Conservation (phyloP, 768 basidiomycete genomes). For the Mrakia gelida region DNA sequence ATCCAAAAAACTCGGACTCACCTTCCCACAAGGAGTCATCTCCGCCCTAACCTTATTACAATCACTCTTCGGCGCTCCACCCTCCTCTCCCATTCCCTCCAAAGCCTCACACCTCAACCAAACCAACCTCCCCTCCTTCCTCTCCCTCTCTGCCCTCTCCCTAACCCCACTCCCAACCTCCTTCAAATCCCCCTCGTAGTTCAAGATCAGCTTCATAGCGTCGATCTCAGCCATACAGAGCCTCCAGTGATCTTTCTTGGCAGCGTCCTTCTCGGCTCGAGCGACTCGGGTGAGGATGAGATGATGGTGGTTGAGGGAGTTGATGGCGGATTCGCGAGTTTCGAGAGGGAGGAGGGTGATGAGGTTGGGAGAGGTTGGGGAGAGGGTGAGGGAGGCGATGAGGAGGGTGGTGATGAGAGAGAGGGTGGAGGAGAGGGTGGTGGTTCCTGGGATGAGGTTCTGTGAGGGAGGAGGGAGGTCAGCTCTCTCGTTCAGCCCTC, state of each 20-base stretch:
- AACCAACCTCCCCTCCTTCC: background rate
- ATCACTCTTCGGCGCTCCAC: background rate
- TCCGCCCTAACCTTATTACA: slow-evolving; percentile 6
- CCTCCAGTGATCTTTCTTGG: background rate
- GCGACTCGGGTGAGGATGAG: slow-evolving; percentile 9
- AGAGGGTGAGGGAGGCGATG: slow-evolving; percentile 9
- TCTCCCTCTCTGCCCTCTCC: slow-evolving; percentile 1
- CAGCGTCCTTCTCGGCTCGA: slow-evolving; percentile 1
- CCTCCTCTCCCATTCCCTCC: background rate
- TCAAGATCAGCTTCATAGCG: background rate
- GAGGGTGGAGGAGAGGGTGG: background rate
- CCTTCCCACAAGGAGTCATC: background rate
- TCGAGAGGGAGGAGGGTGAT: background rate
- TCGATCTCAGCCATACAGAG: background rate
- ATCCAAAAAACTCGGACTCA: background rate
- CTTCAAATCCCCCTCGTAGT: background rate
- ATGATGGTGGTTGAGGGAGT: slow-evolving; percentile 5
- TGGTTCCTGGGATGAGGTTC: background rate
- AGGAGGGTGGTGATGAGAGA: background rate
- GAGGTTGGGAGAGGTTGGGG: background rate
- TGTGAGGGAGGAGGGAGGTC: background rate
- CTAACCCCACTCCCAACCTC: background rate
- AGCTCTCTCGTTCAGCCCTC: background rate
- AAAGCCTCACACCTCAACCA: background rate
- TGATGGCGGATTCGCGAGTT: background rate